phyloP scores from a whole-genome alignment of 2,329 filamentous ascomycete species.

The Trichophyton mentagrophytes region DNA sequence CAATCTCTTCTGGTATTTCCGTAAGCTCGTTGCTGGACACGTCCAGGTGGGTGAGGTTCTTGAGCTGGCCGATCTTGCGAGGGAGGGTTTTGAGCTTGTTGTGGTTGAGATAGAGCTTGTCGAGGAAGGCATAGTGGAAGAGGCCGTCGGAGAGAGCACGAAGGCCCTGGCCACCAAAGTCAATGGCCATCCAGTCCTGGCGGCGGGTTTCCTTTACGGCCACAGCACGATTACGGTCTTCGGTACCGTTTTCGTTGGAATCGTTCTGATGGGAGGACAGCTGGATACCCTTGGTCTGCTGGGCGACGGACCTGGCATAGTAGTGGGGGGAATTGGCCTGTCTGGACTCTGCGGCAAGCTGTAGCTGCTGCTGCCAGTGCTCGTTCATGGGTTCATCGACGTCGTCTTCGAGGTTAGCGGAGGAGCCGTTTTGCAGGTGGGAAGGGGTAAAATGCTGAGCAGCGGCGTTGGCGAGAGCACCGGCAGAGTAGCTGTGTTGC shows the following conservation, averaged over 20 bases:
- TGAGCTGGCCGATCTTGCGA: constrained; percentile 64
- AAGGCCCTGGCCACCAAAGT: constrained; percentile 91
- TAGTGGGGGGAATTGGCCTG: constrained; percentile 58
- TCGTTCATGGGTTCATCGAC: constrained; percentile 48
- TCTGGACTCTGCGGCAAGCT: constrained; percentile 61
- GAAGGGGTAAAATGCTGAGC: constrained; percentile 47
- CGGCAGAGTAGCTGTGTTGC: constrained; percentile 34
- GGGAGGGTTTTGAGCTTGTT: constrained; percentile 81
- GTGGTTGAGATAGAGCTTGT: constrained; percentile 83
- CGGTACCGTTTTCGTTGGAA: constrained; percentile 37
- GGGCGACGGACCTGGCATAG: constrained; percentile 44
- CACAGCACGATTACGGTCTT: constrained; percentile 53
- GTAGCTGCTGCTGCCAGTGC: constrained; percentile 82
- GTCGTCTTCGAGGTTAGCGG: constrained; percentile 42
- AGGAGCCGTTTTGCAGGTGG: constrained; percentile 49
- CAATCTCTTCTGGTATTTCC: constrained; percentile 75
- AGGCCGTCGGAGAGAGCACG: constrained; percentile 66
- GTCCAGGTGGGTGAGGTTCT: constrained; percentile 71
- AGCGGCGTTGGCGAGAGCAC: constrained; percentile 30
- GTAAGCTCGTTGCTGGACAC: constrained; percentile 76
- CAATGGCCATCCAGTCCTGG: constrained; percentile 84
- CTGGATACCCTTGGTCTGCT: constrained; percentile 35
- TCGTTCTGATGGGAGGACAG: constrained; percentile 37
- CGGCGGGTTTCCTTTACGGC: constrained; percentile 44
- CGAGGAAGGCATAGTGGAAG: constrained; percentile 79